Percentiles rank a stretch among this genome's conserved stretches.
Evolutionary conservation across 805 yeast species (phyloP).

Genomic region (Tetrapisispora pingtungensis): DNA sequence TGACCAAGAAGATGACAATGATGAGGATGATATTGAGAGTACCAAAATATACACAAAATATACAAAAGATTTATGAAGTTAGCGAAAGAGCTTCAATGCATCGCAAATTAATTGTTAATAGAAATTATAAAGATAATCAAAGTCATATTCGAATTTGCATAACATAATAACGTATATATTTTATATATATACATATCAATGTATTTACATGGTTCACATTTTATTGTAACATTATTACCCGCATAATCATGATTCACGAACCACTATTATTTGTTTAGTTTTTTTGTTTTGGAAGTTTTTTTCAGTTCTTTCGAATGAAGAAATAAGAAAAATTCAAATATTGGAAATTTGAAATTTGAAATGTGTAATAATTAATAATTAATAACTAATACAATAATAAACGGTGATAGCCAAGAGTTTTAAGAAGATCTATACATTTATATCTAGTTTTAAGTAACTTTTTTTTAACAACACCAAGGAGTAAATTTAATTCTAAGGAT

Average conservation of each 20-base stretch:
- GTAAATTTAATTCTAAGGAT: conserved; percentile 1
- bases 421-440: not conserved
- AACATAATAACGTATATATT: too few species aligned
- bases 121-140: not conserved
- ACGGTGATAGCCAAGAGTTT: not conserved
- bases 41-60: not conserved
- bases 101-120: not conserved
- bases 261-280: not conserved
- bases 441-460: too few species aligned
- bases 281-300: conserved; percentile 2
- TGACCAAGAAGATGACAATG: conserved; percentile 3
- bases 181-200: not conserved
- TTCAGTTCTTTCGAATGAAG: not conserved
- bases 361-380: not conserved
- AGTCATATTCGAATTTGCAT: not conserved
- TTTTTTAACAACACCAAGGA: not conserved
- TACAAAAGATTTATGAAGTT: not conserved
- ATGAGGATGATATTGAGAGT: conserved; percentile 4
- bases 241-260: not conserved
- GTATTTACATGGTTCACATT: not conserved
- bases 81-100: too few species aligned
- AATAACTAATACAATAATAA: not conserved
- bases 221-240: not conserved
- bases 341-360: not conserved
- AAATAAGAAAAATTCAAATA: conserved; percentile 1